Percentiles rank a stretch among this genome's conserved stretches.
Evolutionary conservation across 352 stramenopile species (phyloP).

Genomic region (Globisporangium cystogenes): DNA sequence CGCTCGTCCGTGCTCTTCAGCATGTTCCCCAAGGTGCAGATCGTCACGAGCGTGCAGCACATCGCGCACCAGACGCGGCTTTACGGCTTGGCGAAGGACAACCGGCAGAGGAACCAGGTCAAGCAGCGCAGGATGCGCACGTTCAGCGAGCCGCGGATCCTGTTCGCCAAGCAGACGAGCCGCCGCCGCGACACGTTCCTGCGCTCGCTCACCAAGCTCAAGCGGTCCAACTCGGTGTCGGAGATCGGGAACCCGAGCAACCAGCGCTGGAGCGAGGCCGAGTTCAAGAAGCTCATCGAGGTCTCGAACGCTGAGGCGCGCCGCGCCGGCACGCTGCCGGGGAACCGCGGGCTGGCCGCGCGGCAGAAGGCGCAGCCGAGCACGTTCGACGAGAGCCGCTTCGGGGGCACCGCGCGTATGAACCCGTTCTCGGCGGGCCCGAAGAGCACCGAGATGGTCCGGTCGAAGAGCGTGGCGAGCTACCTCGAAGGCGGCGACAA

Average conservation of each 20-base stretch:
- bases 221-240: conserved; percentile 61
- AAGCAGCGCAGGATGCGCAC: conserved; percentile 29
- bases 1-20: conserved; percentile 55
- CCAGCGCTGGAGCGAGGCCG: conserved; percentile 61
- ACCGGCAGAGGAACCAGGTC: conserved; percentile 25
- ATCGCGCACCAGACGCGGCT: conserved; percentile 65
- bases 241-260: conserved; percentile 66
- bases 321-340: conserved; percentile 31
- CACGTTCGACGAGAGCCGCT: conserved; percentile 54
- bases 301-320: conserved; percentile 54
- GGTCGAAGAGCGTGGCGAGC: conserved; percentile 12
- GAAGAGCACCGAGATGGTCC: conserved; percentile 1
- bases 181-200: conserved; percentile 18
- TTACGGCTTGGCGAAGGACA: conserved; percentile 37
- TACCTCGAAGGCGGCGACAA: conserved; percentile 22
- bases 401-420: conserved; percentile 36
- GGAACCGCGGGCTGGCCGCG: conserved; percentile 16
- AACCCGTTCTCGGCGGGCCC: conserved; percentile 41
- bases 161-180: conserved; percentile 30
- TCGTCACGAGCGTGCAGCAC: conserved; percentile 75
- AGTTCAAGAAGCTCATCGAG: conserved; percentile 71
- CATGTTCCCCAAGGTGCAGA: conserved; percentile 86
- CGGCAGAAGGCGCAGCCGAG: conserved; percentile 54
- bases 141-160: conserved; percentile 54
- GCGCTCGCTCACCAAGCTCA: conserved; percentile 41